phyloP scores from a whole-genome alignment of 2,329 filamentous ascomycete genomes.

The Botrytis byssoidea region DNA sequence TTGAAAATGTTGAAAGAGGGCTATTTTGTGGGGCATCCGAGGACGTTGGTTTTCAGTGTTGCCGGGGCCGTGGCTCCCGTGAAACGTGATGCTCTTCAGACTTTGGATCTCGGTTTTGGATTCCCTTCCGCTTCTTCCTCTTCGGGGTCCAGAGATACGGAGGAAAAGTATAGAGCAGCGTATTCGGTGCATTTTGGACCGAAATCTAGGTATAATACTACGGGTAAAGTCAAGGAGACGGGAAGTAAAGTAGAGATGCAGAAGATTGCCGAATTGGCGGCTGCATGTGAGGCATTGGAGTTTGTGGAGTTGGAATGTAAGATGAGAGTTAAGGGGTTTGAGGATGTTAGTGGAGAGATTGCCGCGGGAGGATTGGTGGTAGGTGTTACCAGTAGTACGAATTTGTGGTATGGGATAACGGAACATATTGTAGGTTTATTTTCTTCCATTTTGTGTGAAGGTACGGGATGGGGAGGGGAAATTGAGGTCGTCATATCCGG shows the following conservation, averaged over 20 bases:
- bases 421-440: slow-evolving; percentile 20
- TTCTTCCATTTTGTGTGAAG: no score
- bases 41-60: slow-evolving; percentile 17
- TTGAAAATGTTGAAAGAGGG: slow-evolving; percentile 16
- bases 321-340: slow-evolving; percentile 7
- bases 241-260: slow-evolving; percentile 7
- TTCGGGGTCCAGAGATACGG: not conserved
- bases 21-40: slow-evolving; percentile 1
- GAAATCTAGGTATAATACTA: slow-evolving; percentile 6
- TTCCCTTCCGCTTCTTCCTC: not conserved
- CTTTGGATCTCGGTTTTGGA: not conserved
- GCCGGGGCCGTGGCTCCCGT: not conserved
- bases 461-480: no score
- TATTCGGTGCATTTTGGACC: slow-evolving; percentile 13
- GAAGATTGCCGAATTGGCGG: slow-evolving; percentile 17
- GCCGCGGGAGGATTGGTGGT: slow-evolving; percentile 2
- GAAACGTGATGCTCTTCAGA: not conserved
- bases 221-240: not conserved
- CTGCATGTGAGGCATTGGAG: slow-evolving; percentile 16
- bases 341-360: slow-evolving; percentile 7
- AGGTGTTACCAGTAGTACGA: slow-evolving; percentile 16
- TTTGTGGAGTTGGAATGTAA: slow-evolving; percentile 15
- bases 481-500: not conserved
- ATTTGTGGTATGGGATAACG: slow-evolving; percentile 20
- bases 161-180: slow-evolving; percentile 3